Evolutionary conservation across 306 rosid species (phyloP).

Genomic region (Argentina anserina): DNA sequence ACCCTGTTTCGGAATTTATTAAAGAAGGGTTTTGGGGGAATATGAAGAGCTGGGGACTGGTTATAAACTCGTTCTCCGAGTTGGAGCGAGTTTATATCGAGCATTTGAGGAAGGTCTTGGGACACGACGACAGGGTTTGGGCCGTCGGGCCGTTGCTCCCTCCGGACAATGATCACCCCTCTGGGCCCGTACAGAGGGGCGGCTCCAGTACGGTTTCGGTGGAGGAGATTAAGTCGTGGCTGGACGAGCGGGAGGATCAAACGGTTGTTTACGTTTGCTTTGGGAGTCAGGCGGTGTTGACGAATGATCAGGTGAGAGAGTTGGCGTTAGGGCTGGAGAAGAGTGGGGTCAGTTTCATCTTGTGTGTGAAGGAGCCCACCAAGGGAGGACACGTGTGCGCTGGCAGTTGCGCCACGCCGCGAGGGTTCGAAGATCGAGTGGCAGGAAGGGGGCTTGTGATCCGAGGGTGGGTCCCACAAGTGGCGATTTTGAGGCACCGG

Average conservation of each 20-base stretch:
- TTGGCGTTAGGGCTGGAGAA: slow-evolving; percentile 29
- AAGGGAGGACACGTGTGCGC: neutral
- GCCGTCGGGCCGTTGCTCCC: slow-evolving; percentile 51
- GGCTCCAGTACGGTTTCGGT: slow-evolving; percentile 28
- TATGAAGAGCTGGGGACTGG: slow-evolving; percentile 43
- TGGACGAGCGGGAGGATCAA: slow-evolving; percentile 20
- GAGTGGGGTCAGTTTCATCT: slow-evolving; percentile 48
- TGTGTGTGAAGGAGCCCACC: slow-evolving; percentile 31
- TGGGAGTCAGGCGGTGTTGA: slow-evolving; percentile 35
- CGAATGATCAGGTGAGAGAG: slow-evolving; percentile 23
- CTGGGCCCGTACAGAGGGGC: slow-evolving; percentile 12
- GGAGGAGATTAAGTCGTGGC: slow-evolving; percentile 37
- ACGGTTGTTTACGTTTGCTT: slow-evolving; percentile 50
- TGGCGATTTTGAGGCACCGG: slow-evolving; percentile 27
- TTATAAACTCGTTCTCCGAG: slow-evolving; percentile 38
- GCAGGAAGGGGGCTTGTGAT: slow-evolving; percentile 36
- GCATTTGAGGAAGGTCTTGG: slow-evolving; percentile 21
- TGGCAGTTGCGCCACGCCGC: neutral
- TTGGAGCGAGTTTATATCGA: slow-evolving; percentile 40
- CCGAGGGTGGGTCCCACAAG: slow-evolving; percentile 55
- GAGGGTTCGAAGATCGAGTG: slow-evolving; percentile 27
- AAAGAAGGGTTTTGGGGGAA: slow-evolving; percentile 19
- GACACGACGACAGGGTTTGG: slow-evolving; percentile 47
- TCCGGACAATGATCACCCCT: neutral
- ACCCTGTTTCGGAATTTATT: slow-evolving; percentile 20